phyloP scores from a whole-genome alignment of 768 basidiomycete genomes.

The Lactifluus piperatus region DNA sequence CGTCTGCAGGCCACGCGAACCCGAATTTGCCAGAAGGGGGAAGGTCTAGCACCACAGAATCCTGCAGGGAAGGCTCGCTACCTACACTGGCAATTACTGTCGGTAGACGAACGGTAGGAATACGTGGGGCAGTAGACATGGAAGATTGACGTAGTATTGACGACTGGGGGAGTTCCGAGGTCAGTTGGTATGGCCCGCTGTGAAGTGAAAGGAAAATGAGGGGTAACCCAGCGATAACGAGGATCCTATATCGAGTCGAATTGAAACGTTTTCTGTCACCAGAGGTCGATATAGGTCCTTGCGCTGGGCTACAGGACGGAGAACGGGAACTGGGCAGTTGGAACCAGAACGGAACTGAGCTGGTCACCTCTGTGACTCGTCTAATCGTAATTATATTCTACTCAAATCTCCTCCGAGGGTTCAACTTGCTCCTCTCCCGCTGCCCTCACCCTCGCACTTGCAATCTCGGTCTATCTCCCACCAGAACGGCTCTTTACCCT shows the following conservation, averaged over 20 bases:
- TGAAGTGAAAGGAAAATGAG: constrained; percentile 5
- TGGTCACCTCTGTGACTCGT: constrained; percentile 1
- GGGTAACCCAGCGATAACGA: constrained; percentile 6
- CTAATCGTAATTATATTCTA: not conserved
- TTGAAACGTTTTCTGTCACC: constrained; percentile 1
- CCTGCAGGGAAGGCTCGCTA: constrained; percentile 33
- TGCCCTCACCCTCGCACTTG: not conserved
- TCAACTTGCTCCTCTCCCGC: no score
- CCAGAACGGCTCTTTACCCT: not conserved
- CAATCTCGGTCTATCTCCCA: not conserved
- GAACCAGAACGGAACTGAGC: constrained; percentile 10
- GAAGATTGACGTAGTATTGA: constrained; percentile 7
- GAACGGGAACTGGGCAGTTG: not conserved
- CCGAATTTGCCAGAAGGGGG: constrained; percentile 48
- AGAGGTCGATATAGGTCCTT: constrained; percentile 12
- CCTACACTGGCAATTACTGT: constrained; percentile 34
- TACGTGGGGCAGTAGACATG: constrained; percentile 26
- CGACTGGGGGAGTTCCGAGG: not conserved
- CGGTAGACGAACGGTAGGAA: constrained; percentile 46
- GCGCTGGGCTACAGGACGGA: not conserved
- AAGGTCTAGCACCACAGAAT: constrained; percentile 39
- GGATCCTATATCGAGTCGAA: constrained; percentile 8
- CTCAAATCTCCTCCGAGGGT: not conserved
- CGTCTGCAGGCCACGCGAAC: constrained; percentile 47
- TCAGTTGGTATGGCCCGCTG: constrained; percentile 3